A percentile compares a stretch with the other conserved stretches of the same genome.
These are phyloP conservation scores for Fusarium metavorans DNA, from an alignment of 2,329 filamentous ascomycete species.

Conservation along the genomic window DNA sequence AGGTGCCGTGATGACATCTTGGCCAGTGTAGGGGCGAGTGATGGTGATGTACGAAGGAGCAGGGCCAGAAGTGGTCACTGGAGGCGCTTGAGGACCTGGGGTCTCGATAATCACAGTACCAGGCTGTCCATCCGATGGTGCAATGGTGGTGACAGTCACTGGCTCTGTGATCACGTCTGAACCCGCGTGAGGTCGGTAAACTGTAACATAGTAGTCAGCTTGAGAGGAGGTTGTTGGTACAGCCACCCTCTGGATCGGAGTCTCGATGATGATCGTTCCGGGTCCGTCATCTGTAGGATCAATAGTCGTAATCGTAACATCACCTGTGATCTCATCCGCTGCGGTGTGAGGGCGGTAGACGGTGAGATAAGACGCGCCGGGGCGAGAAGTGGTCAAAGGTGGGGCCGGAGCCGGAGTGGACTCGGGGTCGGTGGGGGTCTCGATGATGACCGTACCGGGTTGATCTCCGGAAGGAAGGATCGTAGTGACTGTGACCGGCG, in stretches of 20 bases:
- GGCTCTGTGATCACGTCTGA: conserved; percentile 10
- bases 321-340: not conserved
- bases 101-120: conserved; percentile 27
- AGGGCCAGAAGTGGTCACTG: not conserved
- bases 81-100: conserved; percentile 1
- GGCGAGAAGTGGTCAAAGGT: not conserved
- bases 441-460: conserved; percentile 26
- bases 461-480: conserved; percentile 19
- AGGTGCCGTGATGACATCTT: conserved; percentile 15
- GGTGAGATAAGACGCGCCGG: not conserved
- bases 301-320: conserved; percentile 8
- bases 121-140: conserved; percentile 14
- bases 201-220: conserved; percentile 21
- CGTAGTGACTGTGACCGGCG: conserved; percentile 13
- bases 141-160: conserved; percentile 15
- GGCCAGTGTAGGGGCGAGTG: conserved; percentile 24
- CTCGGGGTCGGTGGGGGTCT: not conserved
- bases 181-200: conserved; percentile 21
- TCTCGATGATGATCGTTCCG: conserved; percentile 14
- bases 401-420: not conserved
- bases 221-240: not conserved
- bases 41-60: conserved; percentile 23
- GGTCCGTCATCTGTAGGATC: conserved; percentile 2
- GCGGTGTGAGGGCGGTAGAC: not conserved
- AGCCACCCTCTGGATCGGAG: not conserved